These are phyloP conservation scores for Paecilomyces formosus DNA, from an alignment of 2,329 filamentous ascomycete genomes.

Conservation along the genomic window DNA sequence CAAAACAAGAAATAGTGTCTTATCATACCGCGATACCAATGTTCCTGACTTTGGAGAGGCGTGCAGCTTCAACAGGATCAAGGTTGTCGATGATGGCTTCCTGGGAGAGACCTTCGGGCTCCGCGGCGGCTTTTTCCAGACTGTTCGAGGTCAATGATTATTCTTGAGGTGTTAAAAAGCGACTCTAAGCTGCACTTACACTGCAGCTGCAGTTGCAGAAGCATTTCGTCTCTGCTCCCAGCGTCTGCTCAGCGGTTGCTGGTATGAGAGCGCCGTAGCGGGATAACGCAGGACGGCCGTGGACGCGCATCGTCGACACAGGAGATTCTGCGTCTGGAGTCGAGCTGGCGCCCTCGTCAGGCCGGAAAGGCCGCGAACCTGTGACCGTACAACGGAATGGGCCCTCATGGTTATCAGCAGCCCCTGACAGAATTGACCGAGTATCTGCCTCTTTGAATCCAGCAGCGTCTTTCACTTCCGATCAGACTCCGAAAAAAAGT, in stretches of 20 bases:
- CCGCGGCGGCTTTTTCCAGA: slow-evolving; percentile 50
- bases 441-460: slow-evolving; percentile 14
- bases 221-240: slow-evolving; percentile 38
- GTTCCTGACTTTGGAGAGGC: slow-evolving; percentile 78
- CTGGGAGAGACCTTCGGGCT: slow-evolving; percentile 52
- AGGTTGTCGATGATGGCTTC: slow-evolving; percentile 71
- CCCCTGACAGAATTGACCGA: slow-evolving; percentile 19
- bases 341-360: slow-evolving; percentile 25
- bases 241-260: slow-evolving; percentile 29
- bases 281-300: slow-evolving; percentile 27
- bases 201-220: slow-evolving; percentile 35
- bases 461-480: slow-evolving; percentile 15
- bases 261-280: slow-evolving; percentile 24
- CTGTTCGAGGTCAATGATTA: slow-evolving; percentile 17
- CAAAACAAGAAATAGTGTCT: not conserved
- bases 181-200: slow-evolving; percentile 24
- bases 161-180: slow-evolving; percentile 4
- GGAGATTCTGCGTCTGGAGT: slow-evolving; percentile 26
- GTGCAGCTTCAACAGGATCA: slow-evolving; percentile 66
- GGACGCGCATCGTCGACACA: slow-evolving; percentile 33
- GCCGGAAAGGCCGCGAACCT: slow-evolving; percentile 29
- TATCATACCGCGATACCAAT: slow-evolving; percentile 89
- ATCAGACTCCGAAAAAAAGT: slow-evolving; percentile 25
- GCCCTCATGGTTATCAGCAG: slow-evolving; percentile 30
- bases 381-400: slow-evolving; percentile 33